phyloP scores from a whole-genome alignment of 495 filamentous ascomycete genomes.

The Penicillium longicatenatum region DNA sequence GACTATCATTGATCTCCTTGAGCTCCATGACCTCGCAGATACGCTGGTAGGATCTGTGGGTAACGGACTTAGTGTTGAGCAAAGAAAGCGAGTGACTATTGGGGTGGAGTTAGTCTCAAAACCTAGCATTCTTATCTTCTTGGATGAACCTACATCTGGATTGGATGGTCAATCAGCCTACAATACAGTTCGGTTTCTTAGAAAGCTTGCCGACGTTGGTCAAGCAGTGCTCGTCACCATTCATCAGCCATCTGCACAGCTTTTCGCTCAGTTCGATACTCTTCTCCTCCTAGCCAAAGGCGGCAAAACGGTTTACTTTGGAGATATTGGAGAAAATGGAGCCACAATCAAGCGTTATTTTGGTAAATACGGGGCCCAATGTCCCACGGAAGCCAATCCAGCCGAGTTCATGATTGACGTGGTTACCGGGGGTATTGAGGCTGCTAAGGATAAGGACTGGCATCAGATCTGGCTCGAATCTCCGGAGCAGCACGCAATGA shows the following conservation, averaged over 20 bases:
- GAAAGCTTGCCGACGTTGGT: constrained; percentile 65
- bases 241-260: constrained; percentile 70
- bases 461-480: constrained; percentile 65
- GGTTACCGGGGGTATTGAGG: constrained; percentile 48
- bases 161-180: constrained; percentile 65
- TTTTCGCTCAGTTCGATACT: constrained; percentile 75
- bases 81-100: constrained; percentile 58
- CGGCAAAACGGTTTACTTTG: constrained; percentile 73
- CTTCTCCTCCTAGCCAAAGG: constrained; percentile 68
- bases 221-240: constrained; percentile 76
- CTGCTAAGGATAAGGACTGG: constrained; percentile 54
- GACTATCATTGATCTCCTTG: constrained; percentile 57
- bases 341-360: constrained; percentile 69
- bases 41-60: constrained; percentile 56
- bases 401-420: constrained; percentile 94
- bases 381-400: constrained; percentile 71
- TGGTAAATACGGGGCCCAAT: constrained; percentile 70
- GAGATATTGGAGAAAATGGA: constrained; percentile 60
- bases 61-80: constrained; percentile 57
- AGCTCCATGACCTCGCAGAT: constrained; percentile 56
- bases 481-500: constrained; percentile 42
- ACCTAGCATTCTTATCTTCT: constrained; percentile 67
- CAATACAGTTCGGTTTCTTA: constrained; percentile 63
- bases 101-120: constrained; percentile 67
- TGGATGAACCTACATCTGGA: constrained; percentile 77